phyloP scores from a whole-genome alignment of 345 rosid species.

The Boechera stricta region DNA sequence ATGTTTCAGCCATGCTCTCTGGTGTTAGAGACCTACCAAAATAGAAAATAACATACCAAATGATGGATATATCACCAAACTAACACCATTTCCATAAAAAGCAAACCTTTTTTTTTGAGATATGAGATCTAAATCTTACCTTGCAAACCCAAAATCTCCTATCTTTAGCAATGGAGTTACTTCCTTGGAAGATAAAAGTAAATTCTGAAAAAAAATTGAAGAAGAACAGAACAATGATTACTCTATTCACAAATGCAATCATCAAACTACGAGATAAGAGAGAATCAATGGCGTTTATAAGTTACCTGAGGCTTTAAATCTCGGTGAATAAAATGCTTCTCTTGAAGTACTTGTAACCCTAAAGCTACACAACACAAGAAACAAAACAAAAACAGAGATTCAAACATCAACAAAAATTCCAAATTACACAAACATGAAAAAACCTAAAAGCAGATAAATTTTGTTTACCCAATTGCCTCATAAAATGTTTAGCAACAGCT shows the following conservation, averaged over 20 bases:
- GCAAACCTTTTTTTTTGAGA: background rate
- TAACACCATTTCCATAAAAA: slow-evolving; percentile 23
- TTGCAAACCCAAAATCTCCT: slow-evolving; percentile 93
- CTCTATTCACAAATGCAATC: background rate
- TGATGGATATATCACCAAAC: background rate
- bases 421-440: background rate
- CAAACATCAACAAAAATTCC: background rate
- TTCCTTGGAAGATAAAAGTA: slow-evolving; percentile 65
- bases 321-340: slow-evolving; percentile 78
- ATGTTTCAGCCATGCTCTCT: slow-evolving; percentile 67
- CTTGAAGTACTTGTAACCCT: slow-evolving; percentile 83
- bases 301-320: slow-evolving; percentile 88
- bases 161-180: slow-evolving; percentile 67
- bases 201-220: slow-evolving; percentile 53
- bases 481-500: slow-evolving; percentile 74
- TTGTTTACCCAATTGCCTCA: slow-evolving; percentile 71
- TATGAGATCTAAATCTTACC: slow-evolving; percentile 48
- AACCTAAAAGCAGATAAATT: background rate
- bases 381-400: background rate
- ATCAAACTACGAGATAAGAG: slow-evolving; percentile 3
- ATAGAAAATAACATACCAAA: slow-evolving; percentile 17
- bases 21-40: slow-evolving; percentile 68
- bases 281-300: background rate
- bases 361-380: slow-evolving; percentile 57
- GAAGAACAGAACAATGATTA: slow-evolving; percentile 21